phyloP scores from a whole-genome alignment of 78 protist genomes.

The Planoprotostelium fungivorum region DNA sequence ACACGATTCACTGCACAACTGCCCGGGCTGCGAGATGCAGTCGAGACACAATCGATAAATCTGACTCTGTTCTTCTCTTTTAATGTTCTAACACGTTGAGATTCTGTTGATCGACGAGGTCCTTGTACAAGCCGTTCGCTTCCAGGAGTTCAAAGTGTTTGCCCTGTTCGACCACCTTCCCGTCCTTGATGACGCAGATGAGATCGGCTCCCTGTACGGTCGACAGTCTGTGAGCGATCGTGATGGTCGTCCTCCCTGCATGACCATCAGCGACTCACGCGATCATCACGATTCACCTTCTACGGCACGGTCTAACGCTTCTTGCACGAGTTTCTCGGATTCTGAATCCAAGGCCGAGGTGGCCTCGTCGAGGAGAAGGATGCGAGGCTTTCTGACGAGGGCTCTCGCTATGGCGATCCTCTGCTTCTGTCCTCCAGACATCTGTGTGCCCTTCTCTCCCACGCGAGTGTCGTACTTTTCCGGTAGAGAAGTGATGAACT shows the following conservation, averaged over 20 bases:
- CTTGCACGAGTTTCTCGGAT: constrained; percentile 73
- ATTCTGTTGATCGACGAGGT: constrained; percentile 11
- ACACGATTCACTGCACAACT: constrained; percentile 75
- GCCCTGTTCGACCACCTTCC: constrained; percentile 83
- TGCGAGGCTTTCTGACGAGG: constrained; percentile 76
- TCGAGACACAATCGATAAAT: background rate
- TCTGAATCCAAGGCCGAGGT: constrained; percentile 43
- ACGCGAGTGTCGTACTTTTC: constrained; percentile 79
- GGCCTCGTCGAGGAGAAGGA: constrained; percentile 92
- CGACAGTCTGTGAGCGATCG: constrained; percentile 96
- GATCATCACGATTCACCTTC: constrained; percentile 78
- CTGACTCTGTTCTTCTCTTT: too few species aligned
- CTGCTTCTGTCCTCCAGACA: constrained; percentile 97
- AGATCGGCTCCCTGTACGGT: constrained; percentile 75
- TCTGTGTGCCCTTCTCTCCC: constrained; percentile 81
- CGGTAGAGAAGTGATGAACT: constrained; percentile 79
- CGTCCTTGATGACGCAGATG: constrained; percentile 68
- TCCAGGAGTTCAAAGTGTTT: constrained; percentile 77
- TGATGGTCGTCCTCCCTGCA: constrained; percentile 86
- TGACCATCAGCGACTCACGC: constrained; percentile 85
- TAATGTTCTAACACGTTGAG: background rate
- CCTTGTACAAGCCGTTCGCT: constrained; percentile 45
- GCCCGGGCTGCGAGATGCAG: constrained; percentile 74
- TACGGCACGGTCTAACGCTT: constrained; percentile 69
- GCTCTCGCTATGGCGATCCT: constrained; percentile 94